Evolutionary conservation across 352 stramenopile genomes (phyloP).

Genomic region (Globisporangium polare): DNA sequence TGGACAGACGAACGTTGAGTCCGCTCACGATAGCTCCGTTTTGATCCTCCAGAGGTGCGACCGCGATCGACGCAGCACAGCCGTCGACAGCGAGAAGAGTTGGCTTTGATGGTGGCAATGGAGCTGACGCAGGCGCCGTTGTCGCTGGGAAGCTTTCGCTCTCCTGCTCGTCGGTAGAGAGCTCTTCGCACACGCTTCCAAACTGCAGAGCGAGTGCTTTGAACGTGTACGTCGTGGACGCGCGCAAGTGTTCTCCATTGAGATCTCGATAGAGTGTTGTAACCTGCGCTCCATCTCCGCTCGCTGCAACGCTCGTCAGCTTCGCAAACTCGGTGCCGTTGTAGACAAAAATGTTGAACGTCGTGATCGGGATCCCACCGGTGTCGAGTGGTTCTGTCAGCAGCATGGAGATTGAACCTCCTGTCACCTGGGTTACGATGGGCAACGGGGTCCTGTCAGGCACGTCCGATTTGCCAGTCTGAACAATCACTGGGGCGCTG

Average conservation of each 20-base stretch:
- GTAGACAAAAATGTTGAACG: conserved; percentile 28
- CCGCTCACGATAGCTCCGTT: conserved; percentile 24
- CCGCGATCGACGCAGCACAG: conserved; percentile 20
- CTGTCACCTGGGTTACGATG: conserved; percentile 27
- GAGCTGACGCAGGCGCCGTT: conserved; percentile 25
- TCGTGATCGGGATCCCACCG: conserved; percentile 30
- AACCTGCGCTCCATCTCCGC: conserved; percentile 11
- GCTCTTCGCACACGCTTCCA: conserved; percentile 32
- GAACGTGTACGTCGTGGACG: conserved; percentile 33
- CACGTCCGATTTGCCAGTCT: conserved; percentile 20
- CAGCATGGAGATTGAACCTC: conserved; percentile 28
- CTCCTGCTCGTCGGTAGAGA: conserved; percentile 18
- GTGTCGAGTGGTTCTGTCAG: conserved; percentile 35
- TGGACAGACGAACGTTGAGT: background rate
- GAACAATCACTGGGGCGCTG: conserved; percentile 22
- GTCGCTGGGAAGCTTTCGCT: conserved; percentile 28
- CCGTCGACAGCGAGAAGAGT: conserved; percentile 15
- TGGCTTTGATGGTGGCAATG: conserved; percentile 19
- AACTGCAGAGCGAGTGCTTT: conserved; percentile 40
- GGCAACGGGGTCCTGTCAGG: conserved; percentile 39
- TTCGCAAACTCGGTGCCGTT: conserved; percentile 20
- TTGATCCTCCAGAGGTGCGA: conserved; percentile 26
- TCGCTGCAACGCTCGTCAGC: conserved; percentile 22
- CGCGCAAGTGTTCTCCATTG: conserved; percentile 14
- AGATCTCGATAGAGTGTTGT: conserved; percentile 19